Evolutionary conservation across 2,329 filamentous ascomycete species (phyloP).

Genomic region (Periglandula ipomoeae): DNA sequence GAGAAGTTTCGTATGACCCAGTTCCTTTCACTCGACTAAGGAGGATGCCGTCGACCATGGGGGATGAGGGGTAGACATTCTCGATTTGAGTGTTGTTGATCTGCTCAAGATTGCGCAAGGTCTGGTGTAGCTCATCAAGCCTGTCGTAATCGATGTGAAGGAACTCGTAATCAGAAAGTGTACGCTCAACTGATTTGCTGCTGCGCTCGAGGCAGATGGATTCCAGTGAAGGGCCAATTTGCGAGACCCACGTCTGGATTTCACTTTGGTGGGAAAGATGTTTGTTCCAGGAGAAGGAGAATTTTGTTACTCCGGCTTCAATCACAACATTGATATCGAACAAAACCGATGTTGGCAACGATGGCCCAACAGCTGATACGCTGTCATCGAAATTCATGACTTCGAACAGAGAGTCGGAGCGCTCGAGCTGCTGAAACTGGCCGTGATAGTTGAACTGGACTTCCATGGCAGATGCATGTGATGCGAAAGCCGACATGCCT

Average conservation of each 20-base stretch:
- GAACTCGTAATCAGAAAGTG: slow-evolving; percentile 5
- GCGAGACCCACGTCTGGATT: neutral
- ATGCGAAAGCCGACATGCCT: neutral
- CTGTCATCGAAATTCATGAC: slow-evolving; percentile 7
- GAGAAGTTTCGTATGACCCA: slow-evolving; percentile 5
- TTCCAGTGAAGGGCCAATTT: neutral
- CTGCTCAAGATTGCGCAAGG: slow-evolving; percentile 5
- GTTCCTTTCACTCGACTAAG: slow-evolving; percentile 15
- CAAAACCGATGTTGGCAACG: slow-evolving; percentile 1
- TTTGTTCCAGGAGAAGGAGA: slow-evolving; percentile 2
- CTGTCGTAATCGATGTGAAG: neutral
- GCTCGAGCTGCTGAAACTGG: slow-evolving; percentile 10
- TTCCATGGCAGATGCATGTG: slow-evolving; percentile 6
- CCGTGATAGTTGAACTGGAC: slow-evolving; percentile 9
- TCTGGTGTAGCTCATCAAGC: slow-evolving; percentile 10
- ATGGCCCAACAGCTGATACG: slow-evolving; percentile 1
- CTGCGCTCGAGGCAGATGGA: neutral
- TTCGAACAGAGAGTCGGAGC: slow-evolving; percentile 11
- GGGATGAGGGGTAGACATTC: slow-evolving; percentile 23
- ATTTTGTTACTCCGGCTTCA: slow-evolving; percentile 1
- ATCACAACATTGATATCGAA: slow-evolving; percentile 2
- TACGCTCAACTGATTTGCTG: neutral
- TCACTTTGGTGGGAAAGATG: slow-evolving; percentile 1
- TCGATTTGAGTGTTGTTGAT: slow-evolving; percentile 14
- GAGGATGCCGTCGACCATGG: slow-evolving; percentile 23